Percentiles rank a stretch among this genome's conserved stretches.
Evolutionary conservation across 2,329 filamentous ascomycete genomes (phyloP).

Genomic region (Geoglossum cookeanum): DNA sequence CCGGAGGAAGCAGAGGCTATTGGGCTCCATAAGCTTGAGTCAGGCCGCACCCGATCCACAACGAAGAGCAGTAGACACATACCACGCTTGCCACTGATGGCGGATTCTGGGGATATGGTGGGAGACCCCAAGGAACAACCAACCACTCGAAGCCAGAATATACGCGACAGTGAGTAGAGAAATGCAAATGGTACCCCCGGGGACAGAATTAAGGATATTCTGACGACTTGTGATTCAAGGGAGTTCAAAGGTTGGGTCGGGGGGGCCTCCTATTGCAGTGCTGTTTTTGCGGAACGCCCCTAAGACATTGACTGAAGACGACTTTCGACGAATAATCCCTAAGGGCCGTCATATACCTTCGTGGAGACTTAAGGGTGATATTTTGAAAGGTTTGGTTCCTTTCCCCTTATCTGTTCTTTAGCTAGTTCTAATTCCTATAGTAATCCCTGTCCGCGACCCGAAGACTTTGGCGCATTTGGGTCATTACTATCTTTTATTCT

Average conservation of each 20-base stretch:
- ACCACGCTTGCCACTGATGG: conserved; percentile 14
- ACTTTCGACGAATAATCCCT: conserved; percentile 50
- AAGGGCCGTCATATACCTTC: conserved; percentile 44
- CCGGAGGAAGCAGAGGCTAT: conserved; percentile 25
- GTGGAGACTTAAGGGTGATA: conserved; percentile 39
- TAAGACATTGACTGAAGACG: conserved; percentile 40
- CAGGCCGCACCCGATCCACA: background rate
- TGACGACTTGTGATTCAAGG: background rate
- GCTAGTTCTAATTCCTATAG: conserved; percentile 14
- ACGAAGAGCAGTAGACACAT: conserved; percentile 14
- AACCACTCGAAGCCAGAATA: background rate
- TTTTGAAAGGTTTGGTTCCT: conserved; percentile 31
- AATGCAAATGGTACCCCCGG: background rate
- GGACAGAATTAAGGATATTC: background rate
- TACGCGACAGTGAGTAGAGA: background rate
- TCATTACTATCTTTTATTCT: conserved; percentile 53
- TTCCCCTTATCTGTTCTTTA: conserved; percentile 5
- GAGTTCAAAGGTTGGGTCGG: conserved; percentile 12
- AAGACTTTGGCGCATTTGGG: conserved; percentile 42
- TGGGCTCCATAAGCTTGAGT: conserved; percentile 12
- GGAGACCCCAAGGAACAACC: background rate
- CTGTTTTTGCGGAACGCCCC: conserved; percentile 41
- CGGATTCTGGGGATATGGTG: background rate
- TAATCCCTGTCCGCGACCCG: conserved; percentile 45
- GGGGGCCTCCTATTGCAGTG: conserved; percentile 18